Evolutionary conservation across 2,329 filamentous ascomycete genomes (phyloP).

Genomic region (Colletotrichum echinochloae): DNA sequence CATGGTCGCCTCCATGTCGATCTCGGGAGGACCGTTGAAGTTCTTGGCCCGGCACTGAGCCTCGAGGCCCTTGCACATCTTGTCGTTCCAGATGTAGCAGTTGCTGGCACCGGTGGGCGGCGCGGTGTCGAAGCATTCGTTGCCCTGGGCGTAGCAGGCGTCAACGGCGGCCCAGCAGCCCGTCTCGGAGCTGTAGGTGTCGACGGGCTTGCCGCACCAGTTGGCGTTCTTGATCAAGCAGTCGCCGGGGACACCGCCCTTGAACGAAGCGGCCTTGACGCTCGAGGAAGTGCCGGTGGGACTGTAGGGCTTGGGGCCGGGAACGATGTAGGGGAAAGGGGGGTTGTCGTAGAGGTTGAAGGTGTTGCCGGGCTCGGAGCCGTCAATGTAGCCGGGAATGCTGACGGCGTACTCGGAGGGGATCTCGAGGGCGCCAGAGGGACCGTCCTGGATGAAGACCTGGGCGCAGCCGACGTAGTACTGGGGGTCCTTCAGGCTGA

Average conservation of each 20-base stretch:
- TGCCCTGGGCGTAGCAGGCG: conserved; percentile 69
- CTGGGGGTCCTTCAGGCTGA: conserved; percentile 68
- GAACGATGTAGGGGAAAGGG: conserved; percentile 67
- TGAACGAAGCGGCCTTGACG: conserved; percentile 41
- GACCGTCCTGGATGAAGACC: conserved; percentile 67
- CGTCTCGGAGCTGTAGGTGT: conserved; percentile 64
- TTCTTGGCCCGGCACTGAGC: conserved; percentile 55
- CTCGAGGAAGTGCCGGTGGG: conserved; percentile 46
- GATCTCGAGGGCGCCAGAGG: conserved; percentile 59
- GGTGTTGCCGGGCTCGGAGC: conserved; percentile 65
- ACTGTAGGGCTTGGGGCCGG: conserved; percentile 67
- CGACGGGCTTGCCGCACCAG: conserved; percentile 76
- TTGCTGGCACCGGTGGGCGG: conserved; percentile 69
- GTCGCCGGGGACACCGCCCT: conserved; percentile 65
- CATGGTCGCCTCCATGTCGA: conserved; percentile 51
- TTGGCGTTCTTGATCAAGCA: conserved; percentile 77
- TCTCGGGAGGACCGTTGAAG: conserved; percentile 62
- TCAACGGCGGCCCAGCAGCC: conserved; percentile 71
- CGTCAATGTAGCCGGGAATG: conserved; percentile 75
- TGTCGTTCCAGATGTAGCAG: conserved; percentile 70
- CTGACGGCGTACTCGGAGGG: conserved; percentile 64
- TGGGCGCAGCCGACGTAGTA: conserved; percentile 81
- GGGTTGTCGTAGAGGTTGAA: conserved; percentile 73
- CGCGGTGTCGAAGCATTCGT: conserved; percentile 69
- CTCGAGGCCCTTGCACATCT: conserved; percentile 67